Evolutionary conservation across 495 filamentous ascomycete genomes (phyloP), one percentile per base, ranked within the genome.

Genomic region (Saxophila tyrrhenica): DNA sequence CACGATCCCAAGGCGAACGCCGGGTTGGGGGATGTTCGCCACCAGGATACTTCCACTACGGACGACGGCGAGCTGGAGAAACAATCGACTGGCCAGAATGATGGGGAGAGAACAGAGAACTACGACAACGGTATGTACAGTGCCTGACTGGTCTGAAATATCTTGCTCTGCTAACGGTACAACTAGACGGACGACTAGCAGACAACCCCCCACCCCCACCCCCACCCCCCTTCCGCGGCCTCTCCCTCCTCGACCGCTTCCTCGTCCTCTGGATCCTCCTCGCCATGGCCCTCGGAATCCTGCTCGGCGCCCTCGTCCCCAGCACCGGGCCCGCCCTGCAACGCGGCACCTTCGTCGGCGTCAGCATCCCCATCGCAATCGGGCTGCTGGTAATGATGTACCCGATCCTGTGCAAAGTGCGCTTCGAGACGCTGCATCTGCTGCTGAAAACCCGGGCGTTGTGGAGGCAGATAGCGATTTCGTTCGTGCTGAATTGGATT

Each of bases 321-420:
- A 70, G 69, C 21, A 78, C 77, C 0, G 81, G 76, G 0, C 74
- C 72, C 1, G 77, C 79, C 13, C 70, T 92, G 39, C 79, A 90
- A 55, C 77, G 75, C 50, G 86, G 88, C 0, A 76, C 75, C 39
- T 89, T 94, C 66, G 75, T 79, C 5, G 80, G 77, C 1, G 88
- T 94, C 24, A 35, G 29, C 29, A 13, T 35, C 29, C 29, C 29
- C 29, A 35, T 35, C 29, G 85, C 87, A 0, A 68, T 91, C 55
- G 89, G 89, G 13, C 72, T 95, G 19, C 75, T 95, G 8, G 79
- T 92, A 24, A 95, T 94, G 87, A 95, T 95, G 89, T 94, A 94
- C 62, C 89, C 89, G 0, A 94, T 94, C 56, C 73, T 94, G 20
- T 92, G 89, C 78, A 95, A 95, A 68, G 83, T 95, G n/a, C 79